phyloP scores from a whole-genome alignment of 2,329 filamentous ascomycete genomes.

The Claviceps africana region DNA sequence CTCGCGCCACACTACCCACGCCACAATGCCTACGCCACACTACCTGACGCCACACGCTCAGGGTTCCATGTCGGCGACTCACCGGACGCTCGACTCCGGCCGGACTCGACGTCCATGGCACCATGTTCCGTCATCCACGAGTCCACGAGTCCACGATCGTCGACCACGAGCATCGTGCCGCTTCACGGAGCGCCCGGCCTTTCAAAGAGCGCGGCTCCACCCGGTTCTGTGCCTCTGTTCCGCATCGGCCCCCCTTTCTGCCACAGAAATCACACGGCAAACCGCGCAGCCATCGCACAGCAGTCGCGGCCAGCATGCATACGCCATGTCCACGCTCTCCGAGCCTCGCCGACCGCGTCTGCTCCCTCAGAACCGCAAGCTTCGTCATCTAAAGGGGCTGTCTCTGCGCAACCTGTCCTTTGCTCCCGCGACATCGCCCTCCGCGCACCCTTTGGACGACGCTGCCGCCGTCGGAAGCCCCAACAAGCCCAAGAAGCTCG shows the following conservation, averaged over 20 bases:
- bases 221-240: neutral
- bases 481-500: constrained; percentile 40
- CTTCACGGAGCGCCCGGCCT: too few species aligned
- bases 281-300: neutral
- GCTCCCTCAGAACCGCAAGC: constrained; percentile 64
- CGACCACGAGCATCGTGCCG: too few species aligned
- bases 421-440: constrained; percentile 30
- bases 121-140: neutral
- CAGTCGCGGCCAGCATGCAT: constrained; percentile 7
- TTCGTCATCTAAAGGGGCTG: constrained; percentile 77
- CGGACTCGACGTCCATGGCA: neutral
- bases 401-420: constrained; percentile 77
- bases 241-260: neutral
- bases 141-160: neutral
- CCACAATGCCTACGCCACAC: too few species aligned
- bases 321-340: constrained; percentile 22
- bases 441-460: constrained; percentile 59
- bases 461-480: constrained; percentile 57
- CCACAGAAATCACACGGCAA: neutral
- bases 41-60: too few species aligned
- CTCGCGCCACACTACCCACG: too few species aligned
- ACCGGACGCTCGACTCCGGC: too few species aligned
- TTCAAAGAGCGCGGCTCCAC: too few species aligned
- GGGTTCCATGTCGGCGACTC: too few species aligned
- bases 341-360: constrained; percentile 35